Evolutionary conservation across 2,329 filamentous ascomycete species (phyloP).

Genomic region (Pestalotiopsis sp.): DNA sequence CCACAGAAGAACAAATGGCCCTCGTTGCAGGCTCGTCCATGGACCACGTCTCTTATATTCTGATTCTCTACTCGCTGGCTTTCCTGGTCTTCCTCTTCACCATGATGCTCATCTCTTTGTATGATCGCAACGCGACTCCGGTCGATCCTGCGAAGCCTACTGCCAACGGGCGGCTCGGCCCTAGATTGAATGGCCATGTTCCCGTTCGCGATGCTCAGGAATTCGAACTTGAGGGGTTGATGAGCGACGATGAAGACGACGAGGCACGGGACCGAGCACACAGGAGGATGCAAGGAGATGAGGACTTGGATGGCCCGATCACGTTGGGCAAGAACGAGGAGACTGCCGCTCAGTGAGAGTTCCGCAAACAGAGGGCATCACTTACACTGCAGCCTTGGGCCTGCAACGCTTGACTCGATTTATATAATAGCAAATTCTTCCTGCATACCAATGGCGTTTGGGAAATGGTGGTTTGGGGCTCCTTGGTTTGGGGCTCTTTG

Average conservation of each 20-base stretch:
- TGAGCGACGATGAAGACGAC: conserved; percentile 81
- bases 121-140: conserved; percentile 61
- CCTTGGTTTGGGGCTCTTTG: not conserved
- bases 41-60: conserved; percentile 87
- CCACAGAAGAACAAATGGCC: conserved; percentile 93
- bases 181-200: conserved; percentile 32
- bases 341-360: conserved; percentile 26
- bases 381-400: not conserved
- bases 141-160: conserved; percentile 34
- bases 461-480: not conserved
- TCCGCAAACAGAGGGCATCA: not conserved
- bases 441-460: not conserved
- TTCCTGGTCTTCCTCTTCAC: conserved; percentile 90
- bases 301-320: conserved; percentile 45
- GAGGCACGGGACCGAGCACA: conserved; percentile 35
- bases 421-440: not conserved
- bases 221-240: conserved; percentile 88
- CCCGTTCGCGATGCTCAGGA: conserved; percentile 77
- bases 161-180: conserved; percentile 35
- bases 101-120: conserved; percentile 82
- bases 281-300: conserved; percentile 33
- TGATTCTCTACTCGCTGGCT: conserved; percentile 87
- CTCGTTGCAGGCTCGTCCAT: conserved; percentile 73
- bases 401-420: not conserved
- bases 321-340: conserved; percentile 48